Evolutionary conservation across 2,329 filamentous ascomycete genomes (phyloP).

Genomic region (Fusarium siculi): DNA sequence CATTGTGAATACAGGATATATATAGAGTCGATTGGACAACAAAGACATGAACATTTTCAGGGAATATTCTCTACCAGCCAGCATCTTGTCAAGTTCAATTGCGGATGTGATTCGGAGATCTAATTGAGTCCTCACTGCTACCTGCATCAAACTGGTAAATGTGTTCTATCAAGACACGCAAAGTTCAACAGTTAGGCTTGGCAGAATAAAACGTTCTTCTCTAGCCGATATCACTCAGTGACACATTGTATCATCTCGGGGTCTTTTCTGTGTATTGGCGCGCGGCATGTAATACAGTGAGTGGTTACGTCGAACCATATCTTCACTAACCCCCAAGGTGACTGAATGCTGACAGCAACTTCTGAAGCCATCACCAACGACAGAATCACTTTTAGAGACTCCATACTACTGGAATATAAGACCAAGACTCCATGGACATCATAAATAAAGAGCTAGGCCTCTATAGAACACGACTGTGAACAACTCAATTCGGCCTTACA

Average conservation of each 20-base stretch:
- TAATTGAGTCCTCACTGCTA: fast-evolving
- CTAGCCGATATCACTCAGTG: background rate
- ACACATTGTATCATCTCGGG: background rate
- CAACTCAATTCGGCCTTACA: background rate
- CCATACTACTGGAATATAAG: background rate
- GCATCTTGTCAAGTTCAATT: background rate
- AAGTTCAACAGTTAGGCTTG: too few species aligned
- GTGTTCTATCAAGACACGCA: fast-evolving
- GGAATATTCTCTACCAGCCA: background rate
- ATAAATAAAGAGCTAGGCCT: background rate
- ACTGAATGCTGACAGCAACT: background rate
- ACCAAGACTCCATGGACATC: too few species aligned
- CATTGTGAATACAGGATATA: background rate
- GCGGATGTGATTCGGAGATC: fast-evolving
- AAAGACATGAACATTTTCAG: background rate
- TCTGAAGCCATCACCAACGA: background rate
- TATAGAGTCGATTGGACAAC: background rate
- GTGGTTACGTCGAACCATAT: background rate
- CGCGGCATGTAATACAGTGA: background rate
- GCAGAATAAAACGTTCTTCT: background rate
- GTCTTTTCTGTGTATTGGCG: background rate
- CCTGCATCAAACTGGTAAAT: background rate
- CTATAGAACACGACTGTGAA: background rate
- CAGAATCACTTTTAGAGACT: background rate
- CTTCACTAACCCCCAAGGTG: background rate